phyloP scores from a whole-genome alignment of 345 rosid species.

The Noccaea bulbosa region DNA sequence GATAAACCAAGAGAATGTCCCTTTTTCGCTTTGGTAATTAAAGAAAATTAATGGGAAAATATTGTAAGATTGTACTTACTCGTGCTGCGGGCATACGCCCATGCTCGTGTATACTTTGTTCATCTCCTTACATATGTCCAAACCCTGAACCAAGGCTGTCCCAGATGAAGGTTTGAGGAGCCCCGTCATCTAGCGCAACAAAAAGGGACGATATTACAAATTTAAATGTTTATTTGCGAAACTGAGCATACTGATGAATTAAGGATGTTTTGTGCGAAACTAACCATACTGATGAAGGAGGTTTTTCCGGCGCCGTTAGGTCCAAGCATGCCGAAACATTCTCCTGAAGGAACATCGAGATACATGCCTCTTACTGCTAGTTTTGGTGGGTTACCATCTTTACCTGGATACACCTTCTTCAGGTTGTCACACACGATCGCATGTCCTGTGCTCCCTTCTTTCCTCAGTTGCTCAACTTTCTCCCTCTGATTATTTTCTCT shows the following conservation, averaged over 20 bases:
- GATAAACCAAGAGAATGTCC: slow-evolving; percentile 21
- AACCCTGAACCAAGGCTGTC: slow-evolving; percentile 75
- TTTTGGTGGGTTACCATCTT: slow-evolving; percentile 89
- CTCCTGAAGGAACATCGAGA: slow-evolving; percentile 80
- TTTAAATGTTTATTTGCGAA: background rate
- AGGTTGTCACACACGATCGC: slow-evolving; percentile 73
- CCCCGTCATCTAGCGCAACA: slow-evolving; percentile 75
- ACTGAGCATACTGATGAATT: background rate
- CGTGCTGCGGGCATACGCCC: slow-evolving; percentile 98
- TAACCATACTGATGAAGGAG: slow-evolving; percentile 90
- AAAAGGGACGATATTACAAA: slow-evolving; percentile 4
- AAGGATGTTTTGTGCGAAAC: slow-evolving; percentile 14
- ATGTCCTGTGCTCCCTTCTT: slow-evolving; percentile 56
- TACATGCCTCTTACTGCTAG: slow-evolving; percentile 83
- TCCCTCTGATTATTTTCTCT: slow-evolving; percentile 55
- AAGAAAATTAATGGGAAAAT: background rate
- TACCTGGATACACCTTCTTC: slow-evolving; percentile 85
- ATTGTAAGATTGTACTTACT: slow-evolving; percentile 50
- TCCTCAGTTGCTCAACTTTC: slow-evolving; percentile 72
- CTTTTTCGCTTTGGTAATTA: slow-evolving; percentile 7
- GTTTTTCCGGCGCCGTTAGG: slow-evolving; percentile 99
- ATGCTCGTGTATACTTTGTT: slow-evolving; percentile 77
- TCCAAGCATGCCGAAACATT: slow-evolving; percentile 98
- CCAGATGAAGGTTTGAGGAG: slow-evolving; percentile 82
- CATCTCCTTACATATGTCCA: slow-evolving; percentile 73